Evolutionary conservation across 495 filamentous ascomycete species (phyloP).

Genomic region (Collariella sp.): DNA sequence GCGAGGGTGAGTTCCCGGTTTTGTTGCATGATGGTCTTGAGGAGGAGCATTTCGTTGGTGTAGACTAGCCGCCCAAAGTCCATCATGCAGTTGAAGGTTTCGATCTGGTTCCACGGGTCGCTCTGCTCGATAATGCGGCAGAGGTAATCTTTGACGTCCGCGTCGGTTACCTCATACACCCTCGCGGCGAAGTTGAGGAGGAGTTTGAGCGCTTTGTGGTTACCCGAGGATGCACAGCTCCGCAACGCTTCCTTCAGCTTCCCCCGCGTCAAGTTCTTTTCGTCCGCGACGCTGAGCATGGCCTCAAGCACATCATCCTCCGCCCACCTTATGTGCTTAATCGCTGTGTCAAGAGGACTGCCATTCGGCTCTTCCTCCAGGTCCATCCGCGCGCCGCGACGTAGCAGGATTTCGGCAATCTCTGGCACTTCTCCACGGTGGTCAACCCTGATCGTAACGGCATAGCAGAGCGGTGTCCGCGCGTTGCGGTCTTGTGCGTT

Average conservation of each 20-base stretch:
- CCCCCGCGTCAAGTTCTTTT: slow-evolving; percentile 8
- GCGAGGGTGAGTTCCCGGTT: slow-evolving; percentile 18
- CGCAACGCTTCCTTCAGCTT: slow-evolving; percentile 16
- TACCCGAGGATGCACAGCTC: slow-evolving; percentile 16
- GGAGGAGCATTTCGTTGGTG: slow-evolving; percentile 17
- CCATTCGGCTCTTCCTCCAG: slow-evolving; percentile 18
- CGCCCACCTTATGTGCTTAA: slow-evolving; percentile 18
- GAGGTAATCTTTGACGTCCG: slow-evolving; percentile 15
- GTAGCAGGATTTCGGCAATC: slow-evolving; percentile 14
- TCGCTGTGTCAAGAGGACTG: slow-evolving; percentile 18
- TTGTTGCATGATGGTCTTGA: slow-evolving; percentile 16
- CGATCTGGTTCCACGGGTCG: slow-evolving; percentile 21
- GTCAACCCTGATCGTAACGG: slow-evolving; percentile 14
- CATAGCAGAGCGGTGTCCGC: slow-evolving; percentile 17
- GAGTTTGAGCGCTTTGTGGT: slow-evolving; percentile 17
- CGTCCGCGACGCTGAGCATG: slow-evolving; percentile 14
- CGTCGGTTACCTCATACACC: slow-evolving; percentile 11
- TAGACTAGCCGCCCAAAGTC: slow-evolving; percentile 14
- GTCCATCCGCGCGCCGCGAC: slow-evolving; percentile 16
- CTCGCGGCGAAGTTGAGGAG: slow-evolving; percentile 14
- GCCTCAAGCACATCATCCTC: slow-evolving; percentile 16
- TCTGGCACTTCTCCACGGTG: slow-evolving; percentile 19
- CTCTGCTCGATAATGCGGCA: slow-evolving; percentile 17
- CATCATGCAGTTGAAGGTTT: slow-evolving; percentile 20
- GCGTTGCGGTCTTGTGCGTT: slow-evolving; percentile 18